Evolutionary conservation across 2,329 filamentous ascomycete species (phyloP).

Genomic region (Neopestalotiopsis sp.): DNA sequence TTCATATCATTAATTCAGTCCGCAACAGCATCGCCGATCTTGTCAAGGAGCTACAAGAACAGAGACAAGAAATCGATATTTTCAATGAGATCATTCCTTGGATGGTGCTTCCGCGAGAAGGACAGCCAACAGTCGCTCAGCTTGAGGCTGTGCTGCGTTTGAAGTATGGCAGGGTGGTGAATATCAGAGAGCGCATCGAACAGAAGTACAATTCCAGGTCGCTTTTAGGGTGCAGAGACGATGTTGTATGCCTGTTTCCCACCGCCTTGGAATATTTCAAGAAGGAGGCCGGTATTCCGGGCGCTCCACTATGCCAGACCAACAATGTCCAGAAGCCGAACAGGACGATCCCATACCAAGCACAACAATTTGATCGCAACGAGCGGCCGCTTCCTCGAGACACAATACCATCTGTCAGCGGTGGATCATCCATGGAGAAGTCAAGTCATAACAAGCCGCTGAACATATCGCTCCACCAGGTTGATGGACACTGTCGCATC

Average conservation of each 20-base stretch:
- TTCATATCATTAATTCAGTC: not conserved
- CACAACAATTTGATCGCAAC: not conserved
- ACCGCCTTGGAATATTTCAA: not conserved
- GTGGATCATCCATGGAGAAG: not conserved
- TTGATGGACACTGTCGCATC: not conserved
- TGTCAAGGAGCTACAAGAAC: not conserved
- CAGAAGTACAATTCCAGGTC: not conserved
- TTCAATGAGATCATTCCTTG: not conserved
- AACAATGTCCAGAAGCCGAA: not conserved
- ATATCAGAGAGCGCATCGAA: not conserved
- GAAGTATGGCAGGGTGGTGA: not conserved
- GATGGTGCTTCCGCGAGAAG: not conserved
- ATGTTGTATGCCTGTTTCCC: not conserved
- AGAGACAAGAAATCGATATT: not conserved
- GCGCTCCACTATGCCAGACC: too few species aligned
- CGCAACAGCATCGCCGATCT: not conserved
- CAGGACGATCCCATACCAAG: not conserved
- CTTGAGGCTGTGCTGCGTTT: not conserved
- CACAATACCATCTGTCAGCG: not conserved
- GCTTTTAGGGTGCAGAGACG: not conserved
- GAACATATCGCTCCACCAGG: not conserved
- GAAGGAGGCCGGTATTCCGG: too few species aligned
- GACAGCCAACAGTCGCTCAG: not conserved
- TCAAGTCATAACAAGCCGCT: not conserved
- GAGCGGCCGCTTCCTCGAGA: not conserved